A percentile compares a stretch with the other conserved stretches of the same genome.
phyloP scores from a whole-genome alignment of 306 rosid species.

The Cucumis melo region DNA sequence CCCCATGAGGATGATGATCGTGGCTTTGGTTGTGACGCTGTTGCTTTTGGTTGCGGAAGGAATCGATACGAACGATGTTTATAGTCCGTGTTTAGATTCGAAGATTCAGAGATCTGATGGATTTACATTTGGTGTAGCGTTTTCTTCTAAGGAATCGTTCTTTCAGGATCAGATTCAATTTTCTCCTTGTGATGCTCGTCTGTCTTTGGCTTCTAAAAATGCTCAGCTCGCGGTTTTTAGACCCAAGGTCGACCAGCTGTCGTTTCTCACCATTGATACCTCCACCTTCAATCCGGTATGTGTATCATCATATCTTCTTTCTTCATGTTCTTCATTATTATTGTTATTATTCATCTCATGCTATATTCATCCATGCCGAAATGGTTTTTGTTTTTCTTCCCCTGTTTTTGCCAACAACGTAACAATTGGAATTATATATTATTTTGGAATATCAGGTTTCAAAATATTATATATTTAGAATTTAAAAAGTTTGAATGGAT shows the following conservation, averaged over 20 bases:
- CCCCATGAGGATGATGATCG: not conserved
- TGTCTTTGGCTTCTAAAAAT: constrained; percentile 18
- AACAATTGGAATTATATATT: no score
- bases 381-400: not conserved
- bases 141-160: constrained; percentile 43
- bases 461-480: no score
- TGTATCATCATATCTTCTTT: not conserved
- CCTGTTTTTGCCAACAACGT: not conserved
- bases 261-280: constrained; percentile 42
- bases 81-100: constrained; percentile 68
- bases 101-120: constrained; percentile 58
- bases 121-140: constrained; percentile 62
- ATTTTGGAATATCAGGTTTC: no score
- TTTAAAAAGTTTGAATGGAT: no score
- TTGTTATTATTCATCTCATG: not conserved
- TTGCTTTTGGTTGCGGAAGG: constrained; percentile 18
- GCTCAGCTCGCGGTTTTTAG: constrained; percentile 52
- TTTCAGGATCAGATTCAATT: constrained; percentile 40
- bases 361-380: not conserved
- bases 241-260: constrained; percentile 67
- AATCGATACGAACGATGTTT: constrained; percentile 45
- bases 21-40: not conserved
- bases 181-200: constrained; percentile 79
- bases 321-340: no score
- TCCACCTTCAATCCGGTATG: constrained; percentile 27